Conservation (phyloP, 345 rosid genomes). For the Lumnitzera littorea region DNA sequence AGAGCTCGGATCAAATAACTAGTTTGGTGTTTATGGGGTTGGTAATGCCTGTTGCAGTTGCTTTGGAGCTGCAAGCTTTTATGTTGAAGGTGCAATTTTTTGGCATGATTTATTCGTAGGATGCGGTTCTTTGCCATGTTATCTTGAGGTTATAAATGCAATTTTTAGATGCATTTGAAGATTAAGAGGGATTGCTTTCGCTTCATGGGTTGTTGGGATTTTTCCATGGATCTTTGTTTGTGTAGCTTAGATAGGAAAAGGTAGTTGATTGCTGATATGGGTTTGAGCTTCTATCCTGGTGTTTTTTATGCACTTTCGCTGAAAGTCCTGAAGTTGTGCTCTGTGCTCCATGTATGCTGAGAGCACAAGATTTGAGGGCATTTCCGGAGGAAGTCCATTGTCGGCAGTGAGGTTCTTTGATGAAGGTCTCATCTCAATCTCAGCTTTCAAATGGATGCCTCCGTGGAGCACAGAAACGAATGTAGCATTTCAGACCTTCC, state of each 20-base stretch:
- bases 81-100: conserved; percentile 91
- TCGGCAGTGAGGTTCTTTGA: conserved; percentile 45
- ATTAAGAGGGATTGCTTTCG: conserved; percentile 71
- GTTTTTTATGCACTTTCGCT: conserved; percentile 91
- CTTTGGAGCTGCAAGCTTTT: conserved; percentile 80
- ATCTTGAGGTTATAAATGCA: conserved; percentile 55
- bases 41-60: conserved; percentile 68
- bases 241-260: conserved; percentile 43
- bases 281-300: conserved; percentile 59
- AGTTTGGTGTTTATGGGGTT: conserved; percentile 73
- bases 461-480: conserved; percentile 92
- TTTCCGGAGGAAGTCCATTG: conserved; percentile 23
- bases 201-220: conserved; percentile 83
- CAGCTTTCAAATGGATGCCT: conserved; percentile 91
- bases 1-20: too few species aligned
- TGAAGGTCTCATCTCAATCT: conserved; percentile 65
- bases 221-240: conserved; percentile 34
- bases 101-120: conserved; percentile 75
- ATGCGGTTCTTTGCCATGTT: conserved; percentile 70
- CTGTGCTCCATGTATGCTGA: conserved; percentile 49
- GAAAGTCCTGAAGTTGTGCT: conserved; percentile 77
- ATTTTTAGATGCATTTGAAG: conserved; percentile 67
- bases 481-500: conserved; percentile 73
- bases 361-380: conserved; percentile 20
- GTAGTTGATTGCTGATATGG: conserved; percentile 45